A percentile compares a stretch with the other conserved stretches of the same genome.
phyloP scores from a whole-genome alignment of 2,329 filamentous ascomycete genomes.

The Leptoxyphium fumago region DNA sequence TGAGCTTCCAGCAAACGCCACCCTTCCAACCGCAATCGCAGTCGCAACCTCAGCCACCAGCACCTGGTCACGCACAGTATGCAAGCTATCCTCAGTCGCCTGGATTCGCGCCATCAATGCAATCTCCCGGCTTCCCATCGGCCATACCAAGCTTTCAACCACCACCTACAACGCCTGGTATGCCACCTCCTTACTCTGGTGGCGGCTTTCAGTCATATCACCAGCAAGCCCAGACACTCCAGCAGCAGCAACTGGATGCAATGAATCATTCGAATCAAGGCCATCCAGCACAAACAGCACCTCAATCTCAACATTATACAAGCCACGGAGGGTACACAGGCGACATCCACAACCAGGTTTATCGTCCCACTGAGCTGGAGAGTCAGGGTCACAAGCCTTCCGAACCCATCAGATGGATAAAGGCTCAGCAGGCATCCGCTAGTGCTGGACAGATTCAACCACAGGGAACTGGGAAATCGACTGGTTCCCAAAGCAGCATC shows the following conservation, averaged over 20 bases:
- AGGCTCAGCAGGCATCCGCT: neutral
- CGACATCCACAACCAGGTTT: constrained; percentile 52
- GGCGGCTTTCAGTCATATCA: constrained; percentile 9
- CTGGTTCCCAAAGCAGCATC: constrained; percentile 4
- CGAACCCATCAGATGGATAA: neutral
- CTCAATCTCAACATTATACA: constrained; percentile 15
- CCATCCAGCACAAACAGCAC: constrained; percentile 23
- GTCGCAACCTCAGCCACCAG: constrained; percentile 4
- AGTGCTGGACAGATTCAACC: constrained; percentile 1
- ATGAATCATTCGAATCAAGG: constrained; percentile 42
- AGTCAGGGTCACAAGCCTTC: constrained; percentile 23
- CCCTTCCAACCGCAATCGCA: constrained; percentile 6
- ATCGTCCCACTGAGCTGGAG: constrained; percentile 53
- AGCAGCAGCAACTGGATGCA: constrained; percentile 9
- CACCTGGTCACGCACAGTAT: constrained; percentile 18
- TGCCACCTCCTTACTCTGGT: constrained; percentile 21
- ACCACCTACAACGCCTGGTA: constrained; percentile 23
- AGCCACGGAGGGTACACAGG: constrained; percentile 28
- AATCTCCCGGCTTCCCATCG: neutral
- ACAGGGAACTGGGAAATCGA: constrained; percentile 1
- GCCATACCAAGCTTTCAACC: constrained; percentile 4
- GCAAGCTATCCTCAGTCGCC: constrained; percentile 20
- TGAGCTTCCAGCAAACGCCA: constrained; percentile 20
- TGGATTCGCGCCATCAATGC: constrained; percentile 2
- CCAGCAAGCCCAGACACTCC: constrained; percentile 27